Evolutionary conservation across 805 yeast genomes (phyloP).

Genomic region (Saccharomycopsis fibuligera): DNA sequence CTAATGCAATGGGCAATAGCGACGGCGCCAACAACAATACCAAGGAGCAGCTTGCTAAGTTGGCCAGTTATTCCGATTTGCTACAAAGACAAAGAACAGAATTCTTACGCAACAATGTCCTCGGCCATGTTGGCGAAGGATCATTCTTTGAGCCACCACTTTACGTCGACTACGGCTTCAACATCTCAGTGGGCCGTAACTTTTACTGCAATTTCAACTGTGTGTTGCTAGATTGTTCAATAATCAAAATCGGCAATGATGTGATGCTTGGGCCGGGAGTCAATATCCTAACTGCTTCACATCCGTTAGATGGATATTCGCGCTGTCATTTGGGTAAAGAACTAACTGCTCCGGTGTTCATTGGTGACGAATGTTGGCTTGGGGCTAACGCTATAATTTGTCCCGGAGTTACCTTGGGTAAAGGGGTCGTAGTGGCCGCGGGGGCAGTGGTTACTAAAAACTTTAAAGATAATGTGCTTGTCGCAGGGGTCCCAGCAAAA

Average conservation of each 20-base stretch:
- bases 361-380: conserved; percentile 66
- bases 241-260: conserved; percentile 54
- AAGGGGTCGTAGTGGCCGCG: conserved; percentile 57
- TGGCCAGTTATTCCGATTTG: too few species aligned
- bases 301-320: conserved; percentile 46
- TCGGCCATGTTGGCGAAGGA: conserved; percentile 43
- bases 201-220: conserved; percentile 56
- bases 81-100: conserved; percentile 32
- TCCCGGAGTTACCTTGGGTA: conserved; percentile 65
- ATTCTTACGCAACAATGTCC: conserved; percentile 31
- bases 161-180: conserved; percentile 61
- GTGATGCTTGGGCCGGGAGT: conserved; percentile 62
- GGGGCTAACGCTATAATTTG: conserved; percentile 49
- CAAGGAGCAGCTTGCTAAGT: conserved; percentile 26
- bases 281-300: conserved; percentile 55
- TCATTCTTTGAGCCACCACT: conserved; percentile 52
- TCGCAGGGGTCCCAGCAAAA: conserved; percentile 59
- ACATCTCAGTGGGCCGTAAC: conserved; percentile 47
- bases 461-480: conserved; percentile 42
- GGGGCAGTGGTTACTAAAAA: conserved; percentile 58
- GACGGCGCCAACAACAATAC: conserved; percentile 26
- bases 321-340: conserved; percentile 38
- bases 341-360: conserved; percentile 47
- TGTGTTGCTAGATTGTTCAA: conserved; percentile 49
- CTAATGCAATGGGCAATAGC: neutral